Evolutionary conservation across 176 grass and related monocot genomes (phyloP).

Genomic region (Carex scoparia): DNA sequence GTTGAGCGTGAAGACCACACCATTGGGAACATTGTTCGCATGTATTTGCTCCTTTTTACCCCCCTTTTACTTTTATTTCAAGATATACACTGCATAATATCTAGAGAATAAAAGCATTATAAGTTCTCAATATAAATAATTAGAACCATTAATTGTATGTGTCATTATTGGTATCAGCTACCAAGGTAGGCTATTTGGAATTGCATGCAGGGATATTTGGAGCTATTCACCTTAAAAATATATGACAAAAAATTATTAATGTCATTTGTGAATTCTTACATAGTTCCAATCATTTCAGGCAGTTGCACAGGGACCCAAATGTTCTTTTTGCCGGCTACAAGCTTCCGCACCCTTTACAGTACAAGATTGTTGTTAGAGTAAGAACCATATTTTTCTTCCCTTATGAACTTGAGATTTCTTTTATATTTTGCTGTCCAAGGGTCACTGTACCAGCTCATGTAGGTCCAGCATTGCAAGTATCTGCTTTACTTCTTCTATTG

Average conservation of each 20-base stretch:
- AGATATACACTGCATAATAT: not conserved
- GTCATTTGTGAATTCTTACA: not conserved
- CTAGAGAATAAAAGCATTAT: not conserved
- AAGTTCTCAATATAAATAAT: not conserved
- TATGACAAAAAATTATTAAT: not conserved
- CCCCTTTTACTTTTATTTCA: not conserved
- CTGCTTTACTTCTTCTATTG: not conserved
- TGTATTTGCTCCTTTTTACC: constrained; percentile 15
- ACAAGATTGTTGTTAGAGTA: constrained; percentile 53
- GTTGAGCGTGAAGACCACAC: constrained; percentile 52
- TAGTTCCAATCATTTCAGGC: constrained; percentile 26
- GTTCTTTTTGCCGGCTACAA: constrained; percentile 49
- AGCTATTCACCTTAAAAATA: not conserved
- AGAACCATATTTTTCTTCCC: not conserved
- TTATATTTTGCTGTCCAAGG: not conserved
- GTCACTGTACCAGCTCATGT: not conserved
- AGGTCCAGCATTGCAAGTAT: not conserved
- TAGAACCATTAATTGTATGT: not conserved
- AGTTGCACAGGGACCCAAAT: constrained; percentile 51
- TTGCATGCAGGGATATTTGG: not conserved
- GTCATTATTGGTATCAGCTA: not conserved
- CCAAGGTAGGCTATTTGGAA: not conserved
- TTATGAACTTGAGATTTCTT: not conserved
- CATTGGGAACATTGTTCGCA: constrained; percentile 46
- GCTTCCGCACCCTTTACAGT: constrained; percentile 52